Evolutionary conservation across 768 basidiomycete species (phyloP).

Genomic region (Scleroderma citrinum): DNA sequence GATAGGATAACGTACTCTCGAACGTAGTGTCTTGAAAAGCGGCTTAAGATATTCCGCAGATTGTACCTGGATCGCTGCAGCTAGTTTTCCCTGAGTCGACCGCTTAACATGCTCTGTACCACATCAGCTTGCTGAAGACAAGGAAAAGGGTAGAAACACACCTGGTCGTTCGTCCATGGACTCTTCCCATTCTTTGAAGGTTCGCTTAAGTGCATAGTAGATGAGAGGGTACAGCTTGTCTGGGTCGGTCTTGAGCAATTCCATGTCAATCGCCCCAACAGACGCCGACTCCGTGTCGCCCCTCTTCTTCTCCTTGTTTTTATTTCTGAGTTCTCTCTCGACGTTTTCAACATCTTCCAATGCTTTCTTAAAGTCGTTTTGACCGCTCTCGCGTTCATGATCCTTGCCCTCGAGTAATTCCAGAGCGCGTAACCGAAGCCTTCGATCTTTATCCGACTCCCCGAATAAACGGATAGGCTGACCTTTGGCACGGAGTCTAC

Average conservation of each 20-base stretch:
- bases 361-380: conserved; percentile 92
- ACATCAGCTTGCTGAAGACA: conserved; percentile 2
- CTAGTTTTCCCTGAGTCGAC: conserved; percentile 86
- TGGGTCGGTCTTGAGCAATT: conserved; percentile 81
- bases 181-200: conserved; percentile 94
- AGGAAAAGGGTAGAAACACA: conserved; percentile 26
- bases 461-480: conserved; percentile 95
- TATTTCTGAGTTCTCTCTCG: conserved; percentile 59
- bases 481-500: conserved; percentile 82
- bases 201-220: conserved; percentile 90
- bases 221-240: conserved; percentile 96
- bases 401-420: conserved; percentile 94
- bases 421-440: conserved; percentile 83
- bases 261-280: conserved; percentile 67
- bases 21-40: conserved; percentile 84
- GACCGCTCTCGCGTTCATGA: conserved; percentile 71
- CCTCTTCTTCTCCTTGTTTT: conserved; percentile 55
- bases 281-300: conserved; percentile 45
- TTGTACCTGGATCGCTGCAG: conserved; percentile 92
- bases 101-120: conserved; percentile 73
- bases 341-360: conserved; percentile 83
- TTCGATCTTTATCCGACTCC: conserved; percentile 90
- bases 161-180: conserved; percentile 93
- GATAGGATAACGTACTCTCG: conserved; percentile 54
- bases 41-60: conserved; percentile 97